phyloP scores from a whole-genome alignment of 2,329 filamentous ascomycete species.

The Cryphonectria radicalis region DNA sequence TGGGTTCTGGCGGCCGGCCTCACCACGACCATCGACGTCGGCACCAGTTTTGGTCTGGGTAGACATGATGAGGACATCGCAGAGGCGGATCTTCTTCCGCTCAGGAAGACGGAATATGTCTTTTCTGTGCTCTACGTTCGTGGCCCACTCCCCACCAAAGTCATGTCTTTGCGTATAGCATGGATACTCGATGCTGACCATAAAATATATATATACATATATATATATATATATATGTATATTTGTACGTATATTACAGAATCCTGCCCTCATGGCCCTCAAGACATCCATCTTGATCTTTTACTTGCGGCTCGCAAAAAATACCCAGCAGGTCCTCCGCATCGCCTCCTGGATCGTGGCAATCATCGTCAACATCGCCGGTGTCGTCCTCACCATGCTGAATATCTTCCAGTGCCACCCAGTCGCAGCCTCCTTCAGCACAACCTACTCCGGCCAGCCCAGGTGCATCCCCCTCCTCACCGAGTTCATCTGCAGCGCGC shows the following conservation, averaged over 20 bases:
- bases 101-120: slow-evolving; percentile 66
- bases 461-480: slow-evolving; percentile 63
- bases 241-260: slow-evolving; percentile 52
- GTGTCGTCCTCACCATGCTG: slow-evolving; percentile 78
- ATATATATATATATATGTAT: background rate
- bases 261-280: slow-evolving; percentile 86
- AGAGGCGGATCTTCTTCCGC: slow-evolving; percentile 47
- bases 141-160: slow-evolving; percentile 13
- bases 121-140: slow-evolving; percentile 67
- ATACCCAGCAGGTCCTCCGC: slow-evolving; percentile 75
- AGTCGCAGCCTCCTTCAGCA: slow-evolving; percentile 68
- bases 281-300: slow-evolving; percentile 94
- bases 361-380: slow-evolving; percentile 76
- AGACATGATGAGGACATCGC: slow-evolving; percentile 66
- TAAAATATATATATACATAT: too few species aligned
- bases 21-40: slow-evolving; percentile 68
- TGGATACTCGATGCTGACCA: slow-evolving; percentile 20
- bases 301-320: slow-evolving; percentile 81
- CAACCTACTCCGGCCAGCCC: slow-evolving; percentile 35
- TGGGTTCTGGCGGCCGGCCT: slow-evolving; percentile 75
- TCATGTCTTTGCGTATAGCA: background rate
- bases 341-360: slow-evolving; percentile 83
- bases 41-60: slow-evolving; percentile 68
- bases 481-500: slow-evolving; percentile 75
- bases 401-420: slow-evolving; percentile 88